Percentiles rank a stretch among this genome's conserved stretches.
These are phyloP conservation scores for Corylus heterophylla DNA, from an alignment of 306 rosid genomes.

Conservation along the genomic window DNA sequence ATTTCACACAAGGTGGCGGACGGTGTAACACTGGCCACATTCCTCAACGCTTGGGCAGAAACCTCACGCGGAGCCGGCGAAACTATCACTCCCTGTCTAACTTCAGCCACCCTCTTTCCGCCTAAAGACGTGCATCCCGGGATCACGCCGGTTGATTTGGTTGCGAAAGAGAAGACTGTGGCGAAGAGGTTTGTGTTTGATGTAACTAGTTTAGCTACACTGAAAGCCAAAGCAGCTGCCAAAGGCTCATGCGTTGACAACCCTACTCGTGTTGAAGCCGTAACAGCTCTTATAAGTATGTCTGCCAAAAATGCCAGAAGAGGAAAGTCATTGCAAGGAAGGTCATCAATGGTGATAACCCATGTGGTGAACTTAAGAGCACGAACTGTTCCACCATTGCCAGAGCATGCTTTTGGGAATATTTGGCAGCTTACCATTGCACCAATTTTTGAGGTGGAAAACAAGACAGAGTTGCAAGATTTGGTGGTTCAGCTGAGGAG, in stretches of 20 bases:
- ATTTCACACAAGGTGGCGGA: constrained; percentile 23
- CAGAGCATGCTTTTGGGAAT: constrained; percentile 17
- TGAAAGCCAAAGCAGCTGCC: constrained; percentile 21
- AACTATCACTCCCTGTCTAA: neutral
- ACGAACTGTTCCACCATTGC: constrained; percentile 20
- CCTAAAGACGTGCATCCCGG: neutral
- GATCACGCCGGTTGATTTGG: neutral
- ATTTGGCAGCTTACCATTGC: constrained; percentile 18
- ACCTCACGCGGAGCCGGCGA: neutral
- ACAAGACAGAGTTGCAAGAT: constrained; percentile 2
- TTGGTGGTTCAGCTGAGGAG: constrained; percentile 10
- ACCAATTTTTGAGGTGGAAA: neutral
- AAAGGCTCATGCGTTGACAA: neutral
- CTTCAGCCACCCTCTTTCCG: constrained; percentile 14
- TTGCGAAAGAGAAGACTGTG: constrained; percentile 1
- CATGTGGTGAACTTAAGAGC: constrained; percentile 17
- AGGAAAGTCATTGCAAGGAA: neutral
- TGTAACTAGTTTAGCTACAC: constrained; percentile 4
- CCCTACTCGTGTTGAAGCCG: constrained; percentile 24
- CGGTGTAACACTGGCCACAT: constrained; percentile 4
- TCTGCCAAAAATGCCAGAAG: constrained; percentile 2
- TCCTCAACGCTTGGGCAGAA: constrained; percentile 22
- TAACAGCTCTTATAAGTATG: constrained; percentile 23
- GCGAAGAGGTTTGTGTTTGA: constrained; percentile 17
- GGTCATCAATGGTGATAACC: constrained; percentile 2